Base-by-base conservation (phyloP, 495 filamentous ascomycete species). In the Lasiosphaeria ovina region DNA sequence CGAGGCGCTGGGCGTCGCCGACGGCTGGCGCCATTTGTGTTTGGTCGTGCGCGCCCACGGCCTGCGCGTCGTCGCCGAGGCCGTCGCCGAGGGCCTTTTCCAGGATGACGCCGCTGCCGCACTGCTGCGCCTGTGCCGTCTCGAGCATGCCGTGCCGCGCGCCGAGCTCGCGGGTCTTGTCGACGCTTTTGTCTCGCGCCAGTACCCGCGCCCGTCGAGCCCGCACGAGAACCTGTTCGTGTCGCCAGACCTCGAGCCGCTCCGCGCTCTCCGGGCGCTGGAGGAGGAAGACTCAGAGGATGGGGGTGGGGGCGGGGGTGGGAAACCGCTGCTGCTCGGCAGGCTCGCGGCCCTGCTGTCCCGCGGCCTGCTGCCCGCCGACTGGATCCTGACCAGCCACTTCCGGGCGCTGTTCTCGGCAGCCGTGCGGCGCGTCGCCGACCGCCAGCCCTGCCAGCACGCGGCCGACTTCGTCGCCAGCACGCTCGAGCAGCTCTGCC, bases 41-140 rank as follows among this genome's bases (percentile, higher is more conserved):
- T 75, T 82, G 51, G 79, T 88, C 44, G 86, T 87, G 31, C 81
- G 88, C 57, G 81, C 87, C 5, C 87, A 91, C 57, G 87, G 86
- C n/a, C 68, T 91, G 9, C 64, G 74, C 38, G 72, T 89, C 36
- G 66, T 93, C 35, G 51, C 62, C 33, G 73, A 79, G 9, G 84
- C 87, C 61, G 79, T 86, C 47, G 49, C 60, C 12, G 80, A 83
- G n/a, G 72, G 71, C n/a, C 40, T 78, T 9, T 40, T 84, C 24
- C 69, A 72, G n/a, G 62, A 74, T 16, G 59, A 74, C 16, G 71
- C 80, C 11, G 72, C 71, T 24, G 65, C 64, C 51, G 42, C 74
- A 14, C 56, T 84, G 3, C 67, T 83, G 32, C 62, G 70, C 32
- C 63, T 83, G 12, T 84, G 79, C 35, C 60, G 73, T 24, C 24